Base-by-base conservation (phyloP, 305 asterid species). In the Fraxinus albicans region DNA sequence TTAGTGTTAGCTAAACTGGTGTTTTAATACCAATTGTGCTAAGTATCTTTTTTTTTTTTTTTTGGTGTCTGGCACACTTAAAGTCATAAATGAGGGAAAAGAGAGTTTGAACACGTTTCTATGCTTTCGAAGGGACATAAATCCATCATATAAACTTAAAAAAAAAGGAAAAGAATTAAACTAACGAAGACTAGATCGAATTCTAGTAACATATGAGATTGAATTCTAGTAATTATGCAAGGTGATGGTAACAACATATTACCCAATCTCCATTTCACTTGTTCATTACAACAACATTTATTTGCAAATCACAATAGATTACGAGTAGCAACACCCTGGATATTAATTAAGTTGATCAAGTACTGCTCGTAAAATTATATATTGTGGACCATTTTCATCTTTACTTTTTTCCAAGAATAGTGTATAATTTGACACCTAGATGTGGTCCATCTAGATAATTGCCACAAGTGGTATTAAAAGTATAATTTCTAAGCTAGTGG, bases 381-480 rank as follows among this genome's bases (percentile, higher is more conserved):
- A 67, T 25, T 27, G 35, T 27, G 74, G 9, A 67, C 35, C 35
- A 27, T 67, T 67, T 25, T 67, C 31, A 12, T 27, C 36, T 29
- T 21, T 25, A 65, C 73, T 25, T 67, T 67, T 67, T 27, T 10
- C 74, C 69, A 78, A 55, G 74, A 86, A 78, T 17, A 55, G 12
- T 78, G 58, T 82, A 82, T 70, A 58, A 27, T 9, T 12, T 88
- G 81, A 81, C 36, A 81, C 36, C 58, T 70, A 38, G 78, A 69
- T 80, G 87, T 87, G 90, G 88, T 85, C 87, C 86, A 44, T 80
- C 50, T 73, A 74, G 50, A 53, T 12, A 36, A 35, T 73, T 79
- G 38, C 40, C 60, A 81, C 83, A 78, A 86, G 84, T 77, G 84
- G 85, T 19, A 75, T 79, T 76, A 78, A 15, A 50, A 50, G 60